phyloP scores from a whole-genome alignment of 805 yeast genomes.

The Brettanomyces bruxellensis region DNA sequence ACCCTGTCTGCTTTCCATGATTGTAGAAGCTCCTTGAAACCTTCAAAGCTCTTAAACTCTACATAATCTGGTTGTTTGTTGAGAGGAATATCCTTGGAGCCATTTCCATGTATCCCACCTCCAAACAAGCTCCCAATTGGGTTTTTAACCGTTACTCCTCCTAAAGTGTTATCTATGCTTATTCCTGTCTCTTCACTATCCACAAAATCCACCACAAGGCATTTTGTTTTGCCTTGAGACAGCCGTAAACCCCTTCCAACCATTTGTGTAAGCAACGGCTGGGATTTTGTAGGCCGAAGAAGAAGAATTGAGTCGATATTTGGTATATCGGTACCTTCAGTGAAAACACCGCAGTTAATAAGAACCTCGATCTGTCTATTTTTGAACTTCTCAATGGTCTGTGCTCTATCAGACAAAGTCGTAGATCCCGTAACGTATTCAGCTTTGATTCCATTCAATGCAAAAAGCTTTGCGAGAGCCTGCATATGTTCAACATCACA shows the following conservation, averaged over 20 bases:
- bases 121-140: slow-evolving; percentile 2
- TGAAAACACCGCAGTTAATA: slow-evolving; percentile 82
- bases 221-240: slow-evolving; percentile 49
- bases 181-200: slow-evolving; percentile 35
- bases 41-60: slow-evolving; percentile 21
- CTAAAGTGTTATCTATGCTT: slow-evolving; percentile 15
- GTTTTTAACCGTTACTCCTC: slow-evolving; percentile 10
- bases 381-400: slow-evolving; percentile 48
- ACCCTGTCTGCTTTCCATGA: slow-evolving; percentile 7
- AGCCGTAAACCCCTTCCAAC: slow-evolving; percentile 80
- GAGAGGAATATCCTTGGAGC: slow-evolving; percentile 1
- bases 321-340: slow-evolving; percentile 94
- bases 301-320: slow-evolving; percentile 72
- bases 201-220: slow-evolving; percentile 76
- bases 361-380: slow-evolving; percentile 59
- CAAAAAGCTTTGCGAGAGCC: slow-evolving; percentile 43
- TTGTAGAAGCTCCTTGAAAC: slow-evolving; percentile 17
- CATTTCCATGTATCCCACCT: neutral
- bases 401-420: slow-evolving; percentile 37
- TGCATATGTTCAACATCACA: slow-evolving; percentile 63
- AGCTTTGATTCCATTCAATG: slow-evolving; percentile 54
- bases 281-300: slow-evolving; percentile 74
- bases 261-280: slow-evolving; percentile 72
- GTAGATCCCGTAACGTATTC: slow-evolving; percentile 67
- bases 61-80: slow-evolving; percentile 14